Base-by-base conservation (phyloP, 768 basidiomycete genomes). In the Amanita thiersii region DNA sequence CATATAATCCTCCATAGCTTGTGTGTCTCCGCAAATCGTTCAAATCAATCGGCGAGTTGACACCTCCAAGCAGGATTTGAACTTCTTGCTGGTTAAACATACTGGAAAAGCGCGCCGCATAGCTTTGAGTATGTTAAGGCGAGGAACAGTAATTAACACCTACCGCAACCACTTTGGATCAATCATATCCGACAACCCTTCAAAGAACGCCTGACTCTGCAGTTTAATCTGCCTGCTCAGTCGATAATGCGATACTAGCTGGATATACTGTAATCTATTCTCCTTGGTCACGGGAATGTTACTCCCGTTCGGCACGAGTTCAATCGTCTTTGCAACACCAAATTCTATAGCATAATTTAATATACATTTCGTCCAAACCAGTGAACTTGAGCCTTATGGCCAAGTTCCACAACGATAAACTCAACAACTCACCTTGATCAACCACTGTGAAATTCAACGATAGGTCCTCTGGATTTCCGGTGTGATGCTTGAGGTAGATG, bases 81-180 rank as follows among this genome's bases (percentile, higher is more conserved):
- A 97, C 68, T 59, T 98, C 96, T 56, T 89, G 86, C 50, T 94
- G 93, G 58, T 97, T 94, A 64, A 98, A 99, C 88, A 98, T 93
- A 33, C 90, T 87, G 47, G 6, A 45, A 37, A 20, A 9, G 24
- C 20, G 32, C 17, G 26, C 24, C 14, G 14, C 5, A 15, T 9
- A 40, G 24, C 31, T 9, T 15, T 23, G 36, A 11, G 23, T 10
- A 18, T 20, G 1, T n/a, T 38, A 8, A 28, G 10, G 18, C 33
- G 15, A 7, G 10, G 33, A 7, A 28, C 44, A 32, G 7, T 18
- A 38, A 29, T 23, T 18, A 29, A 40, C 23, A 54, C 65, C 19
- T 21, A 83, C 77, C 81, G 67, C 15, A 94, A 70, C 88, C 87
- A 97, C 52, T 87, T 86, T 0, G 77, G 79, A 47, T 94, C 85